phyloP scores from a whole-genome alignment of 805 yeast species.

The Zygoascus bituminiphila region DNA sequence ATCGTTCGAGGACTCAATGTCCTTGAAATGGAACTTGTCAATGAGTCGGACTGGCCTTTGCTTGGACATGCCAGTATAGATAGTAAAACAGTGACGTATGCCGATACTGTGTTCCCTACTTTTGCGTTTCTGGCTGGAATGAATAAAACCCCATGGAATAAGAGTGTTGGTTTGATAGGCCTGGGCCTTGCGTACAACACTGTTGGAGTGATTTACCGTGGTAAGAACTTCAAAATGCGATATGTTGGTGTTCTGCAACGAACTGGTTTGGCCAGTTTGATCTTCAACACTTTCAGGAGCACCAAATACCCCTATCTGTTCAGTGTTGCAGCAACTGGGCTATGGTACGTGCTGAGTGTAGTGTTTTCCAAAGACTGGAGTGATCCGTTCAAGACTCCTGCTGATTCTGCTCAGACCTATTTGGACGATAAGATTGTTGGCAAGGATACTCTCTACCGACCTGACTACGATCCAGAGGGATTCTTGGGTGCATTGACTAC shows the following conservation, averaged over 20 bases:
- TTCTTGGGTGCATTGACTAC: slow-evolving; percentile 30
- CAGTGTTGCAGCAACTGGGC: slow-evolving; percentile 20
- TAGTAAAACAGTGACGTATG: slow-evolving; percentile 20
- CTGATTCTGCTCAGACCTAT: slow-evolving; percentile 27
- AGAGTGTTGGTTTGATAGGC: slow-evolving; percentile 20
- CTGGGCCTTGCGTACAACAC: slow-evolving; percentile 26
- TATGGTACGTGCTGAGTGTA: slow-evolving; percentile 25
- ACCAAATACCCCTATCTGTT: slow-evolving; percentile 10
- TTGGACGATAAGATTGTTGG: slow-evolving; percentile 24
- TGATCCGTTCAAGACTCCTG: slow-evolving; percentile 24
- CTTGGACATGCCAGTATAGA: slow-evolving; percentile 21
- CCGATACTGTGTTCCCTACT: slow-evolving; percentile 27
- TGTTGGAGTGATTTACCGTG: slow-evolving; percentile 6
- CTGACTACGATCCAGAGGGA: slow-evolving; percentile 32
- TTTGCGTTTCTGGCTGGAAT: slow-evolving; percentile 26
- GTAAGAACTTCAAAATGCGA: slow-evolving; percentile 13
- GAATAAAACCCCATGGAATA: slow-evolving; percentile 14
- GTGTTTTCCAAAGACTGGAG: slow-evolving; percentile 19
- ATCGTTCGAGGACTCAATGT: slow-evolving; percentile 24
- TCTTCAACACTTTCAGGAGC: slow-evolving; percentile 12
- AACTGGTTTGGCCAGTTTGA: slow-evolving; percentile 21
- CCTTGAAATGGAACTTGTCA: slow-evolving; percentile 25
- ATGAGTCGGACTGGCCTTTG: slow-evolving; percentile 11
- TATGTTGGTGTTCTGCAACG: slow-evolving; percentile 27
- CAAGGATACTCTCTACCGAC: slow-evolving; percentile 18